Evolutionary conservation across 306 rosid species (phyloP), one percentile per base, ranked within the genome.

Genomic region (Pyrus betulifolia): DNA sequence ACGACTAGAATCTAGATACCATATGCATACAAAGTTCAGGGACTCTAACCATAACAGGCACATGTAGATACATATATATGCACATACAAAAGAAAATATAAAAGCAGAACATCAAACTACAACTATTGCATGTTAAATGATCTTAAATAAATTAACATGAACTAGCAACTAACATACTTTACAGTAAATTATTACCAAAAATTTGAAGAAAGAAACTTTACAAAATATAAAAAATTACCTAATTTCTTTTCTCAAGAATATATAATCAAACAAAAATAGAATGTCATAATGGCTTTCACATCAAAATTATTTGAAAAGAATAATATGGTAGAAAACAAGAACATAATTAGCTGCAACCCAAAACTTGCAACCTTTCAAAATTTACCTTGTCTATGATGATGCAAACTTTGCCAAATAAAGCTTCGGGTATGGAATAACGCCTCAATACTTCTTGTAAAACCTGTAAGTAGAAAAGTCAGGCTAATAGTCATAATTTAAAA

Each of bases 341-440:
- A 13, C 27, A 44, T 13, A 19, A 8, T 27, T 44, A 1, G 30
- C 15, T 17, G 59, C 77, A 42, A 63, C 31, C 64, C 14, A 44
- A 74, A 76, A 75, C 80, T 73, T 73, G 78, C 59, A 68, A 71
- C 49, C 22, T 60, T 61, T 76, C 57, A 71, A 18, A 71, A 84
- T 96, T 85, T 81, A 95, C 98, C 86, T 95, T 95, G 87, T 95
- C 97, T 76, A 95, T 95, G 74, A 91, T 95, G 89, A 92, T 76
- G 92, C 96, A 95, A 80, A 92, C 93, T 81, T 89, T 95, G 87
- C 93, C 91, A 86, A 95, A 95, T 80, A 92, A 81, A 77, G 82
- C 84, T 70, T 86, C 92, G 63, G 91, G 95, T 59, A 95, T 78
- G 67, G 91, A 84, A 84, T 89, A 87, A 82, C 81, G 83, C 78